A percentile compares a stretch with the other conserved stretches of the same genome.
phyloP scores from a whole-genome alignment of 1,284 basidiomycete species.

The Microbotryomycetes sp. region DNA sequence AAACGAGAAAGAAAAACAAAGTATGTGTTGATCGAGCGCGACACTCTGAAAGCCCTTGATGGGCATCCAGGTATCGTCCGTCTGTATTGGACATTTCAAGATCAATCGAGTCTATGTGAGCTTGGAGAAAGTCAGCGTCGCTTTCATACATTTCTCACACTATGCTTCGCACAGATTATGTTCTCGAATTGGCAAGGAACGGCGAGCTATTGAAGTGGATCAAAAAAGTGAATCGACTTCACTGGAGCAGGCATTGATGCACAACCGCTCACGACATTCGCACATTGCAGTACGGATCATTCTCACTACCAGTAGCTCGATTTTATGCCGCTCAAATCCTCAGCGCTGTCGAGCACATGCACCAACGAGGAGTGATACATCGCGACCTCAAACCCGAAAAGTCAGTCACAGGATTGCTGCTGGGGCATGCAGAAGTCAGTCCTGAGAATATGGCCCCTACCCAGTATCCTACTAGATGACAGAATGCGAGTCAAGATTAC shows the following conservation, averaged over 20 bases:
- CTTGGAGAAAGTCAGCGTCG: neutral
- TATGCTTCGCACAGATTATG: slow-evolving; percentile 66
- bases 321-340: slow-evolving; percentile 84
- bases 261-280: no score
- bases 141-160: slow-evolving; percentile 5
- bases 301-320: slow-evolving; percentile 64
- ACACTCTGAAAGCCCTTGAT: slow-evolving; percentile 50
- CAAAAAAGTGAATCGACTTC: slow-evolving; percentile 45
- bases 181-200: slow-evolving; percentile 80
- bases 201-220: slow-evolving; percentile 80
- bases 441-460: no score
- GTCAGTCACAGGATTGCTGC: slow-evolving; percentile 48
- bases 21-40: slow-evolving; percentile 60
- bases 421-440: slow-evolving; percentile 76
- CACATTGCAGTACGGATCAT: slow-evolving; percentile 55
- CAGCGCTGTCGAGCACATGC: slow-evolving; percentile 83
- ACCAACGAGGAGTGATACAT: slow-evolving; percentile 78
- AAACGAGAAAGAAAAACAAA: slow-evolving; percentile 59
- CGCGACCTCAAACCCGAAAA: slow-evolving; percentile 50
- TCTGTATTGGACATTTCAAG: slow-evolving; percentile 38
- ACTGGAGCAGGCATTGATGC: neutral
- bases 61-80: slow-evolving; percentile 40
- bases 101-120: slow-evolving; percentile 32
- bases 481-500: slow-evolving; percentile 85
- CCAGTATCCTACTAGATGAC: slow-evolving; percentile 69